Conservation (phyloP, 164 flowering plant species). For the Berberis thunbergii region DNA sequence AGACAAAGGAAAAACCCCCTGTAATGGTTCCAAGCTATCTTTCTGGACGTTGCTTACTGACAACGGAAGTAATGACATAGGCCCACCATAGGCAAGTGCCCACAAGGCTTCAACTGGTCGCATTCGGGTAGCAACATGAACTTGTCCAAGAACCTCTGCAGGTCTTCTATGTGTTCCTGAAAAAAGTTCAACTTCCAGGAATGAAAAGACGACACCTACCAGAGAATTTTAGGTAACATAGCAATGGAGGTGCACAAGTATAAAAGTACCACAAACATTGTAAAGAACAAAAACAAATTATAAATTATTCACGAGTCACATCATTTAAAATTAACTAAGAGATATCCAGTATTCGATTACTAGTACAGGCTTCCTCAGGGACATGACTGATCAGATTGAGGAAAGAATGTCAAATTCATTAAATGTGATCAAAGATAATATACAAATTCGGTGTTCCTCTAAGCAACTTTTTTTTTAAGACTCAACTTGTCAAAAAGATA, state of each 20-base stretch:
- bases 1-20: slow-evolving; percentile 43
- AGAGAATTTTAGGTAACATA: background rate
- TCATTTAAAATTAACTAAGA: too few relatives aligned
- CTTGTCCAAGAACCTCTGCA: slow-evolving; percentile 99
- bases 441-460: too few relatives aligned
- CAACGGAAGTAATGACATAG: slow-evolving; percentile 90
- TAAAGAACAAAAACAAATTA: too few relatives aligned
- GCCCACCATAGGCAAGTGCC: slow-evolving; percentile 96
- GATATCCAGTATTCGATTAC: too few relatives aligned
- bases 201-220: background rate
- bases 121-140: slow-evolving; percentile 79
- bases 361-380: background rate
- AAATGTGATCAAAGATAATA: too few relatives aligned
- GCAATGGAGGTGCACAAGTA: too few relatives aligned
- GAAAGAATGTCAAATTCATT: background rate
- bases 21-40: slow-evolving; percentile 63
- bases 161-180: slow-evolving; percentile 81
- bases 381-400: background rate
- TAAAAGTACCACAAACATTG: too few relatives aligned
- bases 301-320: too few relatives aligned
- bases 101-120: slow-evolving; percentile 82
- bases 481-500: too few relatives aligned
- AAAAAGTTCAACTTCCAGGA: slow-evolving; percentile 5
- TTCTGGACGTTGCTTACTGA: slow-evolving; percentile 58
- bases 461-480: too few relatives aligned